phyloP scores from a whole-genome alignment of 805 yeast species.

The Candida dajiaensis region DNA sequence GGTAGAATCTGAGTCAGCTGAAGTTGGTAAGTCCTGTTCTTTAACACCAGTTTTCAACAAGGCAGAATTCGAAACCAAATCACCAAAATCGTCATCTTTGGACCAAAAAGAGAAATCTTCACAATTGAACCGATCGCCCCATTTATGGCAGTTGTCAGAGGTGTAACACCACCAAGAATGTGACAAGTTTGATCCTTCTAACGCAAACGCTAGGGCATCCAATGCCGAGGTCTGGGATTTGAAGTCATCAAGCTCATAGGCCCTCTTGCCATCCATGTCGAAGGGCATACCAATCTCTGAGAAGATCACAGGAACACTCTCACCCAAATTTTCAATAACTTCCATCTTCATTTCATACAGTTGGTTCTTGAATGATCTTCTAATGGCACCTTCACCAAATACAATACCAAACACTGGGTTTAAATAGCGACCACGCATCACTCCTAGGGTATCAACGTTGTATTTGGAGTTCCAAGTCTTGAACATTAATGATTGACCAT shows the following conservation, averaged over 20 bases:
- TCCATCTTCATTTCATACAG: slow-evolving; percentile 62
- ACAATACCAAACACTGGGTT: slow-evolving; percentile 73
- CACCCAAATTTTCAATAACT: slow-evolving; percentile 55
- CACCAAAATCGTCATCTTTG: slow-evolving; percentile 41
- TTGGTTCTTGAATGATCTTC: slow-evolving; percentile 67
- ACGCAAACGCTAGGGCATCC: slow-evolving; percentile 74
- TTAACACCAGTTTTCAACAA: not conserved
- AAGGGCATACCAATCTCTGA: slow-evolving; percentile 98
- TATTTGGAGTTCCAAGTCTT: slow-evolving; percentile 79
- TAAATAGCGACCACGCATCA: slow-evolving; percentile 69
- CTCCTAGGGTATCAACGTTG: slow-evolving; percentile 87
- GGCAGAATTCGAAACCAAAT: not conserved
- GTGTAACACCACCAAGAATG: slow-evolving; percentile 88
- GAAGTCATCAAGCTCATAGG: slow-evolving; percentile 64
- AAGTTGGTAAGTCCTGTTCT: not conserved
- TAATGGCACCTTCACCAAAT: slow-evolving; percentile 73
- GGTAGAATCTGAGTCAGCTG: slow-evolving; percentile 22
- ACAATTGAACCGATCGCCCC: slow-evolving; percentile 92
- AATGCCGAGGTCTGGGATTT: slow-evolving; percentile 72
- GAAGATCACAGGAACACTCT: slow-evolving; percentile 63
- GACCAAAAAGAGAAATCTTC: slow-evolving; percentile 93
- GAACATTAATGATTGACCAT: slow-evolving; percentile 89
- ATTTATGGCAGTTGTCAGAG: slow-evolving; percentile 62
- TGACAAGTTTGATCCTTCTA: slow-evolving; percentile 67
- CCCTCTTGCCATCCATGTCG: slow-evolving; percentile 81